Evolutionary conservation across 768 basidiomycete genomes (phyloP), one percentile per base, ranked within the genome.

Genomic region (Tephrocybe sp.): DNA sequence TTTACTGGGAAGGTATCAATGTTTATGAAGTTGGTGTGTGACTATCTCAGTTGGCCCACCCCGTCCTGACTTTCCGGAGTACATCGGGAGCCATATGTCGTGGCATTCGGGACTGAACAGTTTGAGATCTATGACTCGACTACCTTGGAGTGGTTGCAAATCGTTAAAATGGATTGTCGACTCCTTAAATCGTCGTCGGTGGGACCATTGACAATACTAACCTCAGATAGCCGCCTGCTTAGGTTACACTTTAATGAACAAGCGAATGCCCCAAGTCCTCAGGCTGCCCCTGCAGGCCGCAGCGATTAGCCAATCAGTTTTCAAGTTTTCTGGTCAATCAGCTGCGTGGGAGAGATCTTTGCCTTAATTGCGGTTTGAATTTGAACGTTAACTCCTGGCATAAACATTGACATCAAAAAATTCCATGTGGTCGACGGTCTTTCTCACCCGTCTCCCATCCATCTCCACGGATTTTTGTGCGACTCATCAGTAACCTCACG

Each of bases 41-140:
- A 13, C 41, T 26, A 31, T 9, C 11, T 44, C 17, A 7, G 1
- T 20, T 5, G 9, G 1, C n/a, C 1, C 1, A 14, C 4, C 20
- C 20, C 5, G 17, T 19, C 11, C 19, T 38, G 26, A 55, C 26
- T 10, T 12, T 30, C 1, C 23, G 14, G 61, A 91, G 89, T 85
- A 2, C 73, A 89, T 22, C 84, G 83, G 58, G 87, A 85, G 64
- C 89, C 89, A 0, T 91, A 87, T 60, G 78, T 92, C 19, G 71
- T 92, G 40, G 89, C 85, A 0, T 87, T 92, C 62, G 85, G 88
- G 57, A 77, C 83, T 7, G 83, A 78, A 7, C 89, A 87, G 56
- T 77, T 91, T 59, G 89, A 91, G 63, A 82, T 92, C 23, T 80
- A 84, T 32, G 77, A 90, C 59, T 80, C 90, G 20, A 82, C 86